Percentiles rank a stretch among this genome's conserved stretches.
phyloP scores from a whole-genome alignment of 139 green algal species.

The Microglena sp. region DNA sequence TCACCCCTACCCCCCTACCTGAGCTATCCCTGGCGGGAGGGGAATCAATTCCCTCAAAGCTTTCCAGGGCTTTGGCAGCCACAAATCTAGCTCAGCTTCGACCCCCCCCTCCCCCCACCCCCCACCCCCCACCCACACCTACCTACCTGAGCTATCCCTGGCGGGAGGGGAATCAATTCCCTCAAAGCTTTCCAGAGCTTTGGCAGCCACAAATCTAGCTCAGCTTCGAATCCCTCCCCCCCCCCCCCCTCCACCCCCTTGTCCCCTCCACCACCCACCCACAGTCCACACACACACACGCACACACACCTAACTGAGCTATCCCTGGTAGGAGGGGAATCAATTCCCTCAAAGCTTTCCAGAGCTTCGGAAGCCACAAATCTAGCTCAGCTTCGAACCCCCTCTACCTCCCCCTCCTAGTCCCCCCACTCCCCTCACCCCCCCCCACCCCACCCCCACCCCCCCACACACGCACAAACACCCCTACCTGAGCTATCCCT shows the following conservation, averaged over 20 bases:
- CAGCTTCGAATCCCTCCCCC: too few relatives aligned
- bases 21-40: slow-evolving; percentile 31
- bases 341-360: slow-evolving; percentile 23
- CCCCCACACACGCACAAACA: background rate
- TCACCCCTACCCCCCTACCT: slow-evolving; percentile 19
- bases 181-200: too few relatives aligned
- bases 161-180: too few relatives aligned
- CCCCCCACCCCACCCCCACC: background rate
- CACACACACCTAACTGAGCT: slow-evolving; percentile 7
- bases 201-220: too few relatives aligned
- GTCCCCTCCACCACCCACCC: too few relatives aligned
- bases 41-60: slow-evolving; percentile 20
- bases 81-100: slow-evolving; percentile 80
- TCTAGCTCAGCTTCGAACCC: slow-evolving; percentile 65
- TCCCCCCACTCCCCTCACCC: background rate
- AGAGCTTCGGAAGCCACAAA: slow-evolving; percentile 75
- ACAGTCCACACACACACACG: slow-evolving; percentile 2
- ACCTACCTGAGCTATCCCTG: too few relatives aligned
- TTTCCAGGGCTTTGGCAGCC: slow-evolving; percentile 69
- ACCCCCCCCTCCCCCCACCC: too few relatives aligned
- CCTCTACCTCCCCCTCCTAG: background rate
- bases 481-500: slow-evolving; percentile 27
- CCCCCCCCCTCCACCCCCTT: background rate
- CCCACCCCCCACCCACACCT: too few relatives aligned
- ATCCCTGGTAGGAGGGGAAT: slow-evolving; percentile 41